phyloP scores from a whole-genome alignment of 2,329 filamentous ascomycete species.

The Bisporella sp. region DNA sequence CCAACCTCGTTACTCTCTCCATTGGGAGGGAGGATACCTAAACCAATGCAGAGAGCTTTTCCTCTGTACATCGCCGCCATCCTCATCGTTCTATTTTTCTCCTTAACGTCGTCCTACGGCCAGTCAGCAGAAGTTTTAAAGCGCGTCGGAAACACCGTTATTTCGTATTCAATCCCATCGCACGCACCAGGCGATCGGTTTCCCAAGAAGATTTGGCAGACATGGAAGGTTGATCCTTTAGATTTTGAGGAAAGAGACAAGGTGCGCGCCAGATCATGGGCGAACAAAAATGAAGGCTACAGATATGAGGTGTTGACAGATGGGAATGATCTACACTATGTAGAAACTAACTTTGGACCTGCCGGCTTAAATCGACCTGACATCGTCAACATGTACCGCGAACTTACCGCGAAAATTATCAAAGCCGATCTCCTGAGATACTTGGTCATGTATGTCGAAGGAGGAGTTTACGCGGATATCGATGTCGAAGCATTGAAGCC shows the following conservation, averaged over 20 bases:
- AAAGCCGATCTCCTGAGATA: conserved; percentile 61
- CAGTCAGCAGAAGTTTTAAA: conserved; percentile 6
- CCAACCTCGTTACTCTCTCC: not conserved
- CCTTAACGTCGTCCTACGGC: conserved; percentile 11
- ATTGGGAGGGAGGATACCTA: conserved; percentile 4
- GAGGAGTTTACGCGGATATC: conserved; percentile 49
- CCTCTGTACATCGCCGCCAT: conserved; percentile 20
- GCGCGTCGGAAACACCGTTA: not conserved
- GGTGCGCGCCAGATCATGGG: conserved; percentile 56
- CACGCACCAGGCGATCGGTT: conserved; percentile 31
- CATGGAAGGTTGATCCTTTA: conserved; percentile 65
- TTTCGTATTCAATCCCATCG: not conserved
- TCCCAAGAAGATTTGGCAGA: conserved; percentile 69
- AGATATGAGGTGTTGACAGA: conserved; percentile 48
- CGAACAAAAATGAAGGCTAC: conserved; percentile 56
- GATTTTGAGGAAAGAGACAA: conserved; percentile 59
- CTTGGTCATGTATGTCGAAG: conserved; percentile 55
- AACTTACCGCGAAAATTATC: conserved; percentile 56
- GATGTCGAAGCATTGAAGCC: conserved; percentile 50
- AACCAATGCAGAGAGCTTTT: conserved; percentile 19
- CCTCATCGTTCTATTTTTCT: conserved; percentile 18
- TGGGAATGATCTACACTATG: conserved; percentile 58
- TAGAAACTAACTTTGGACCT: conserved; percentile 61
- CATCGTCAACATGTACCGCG: conserved; percentile 54
- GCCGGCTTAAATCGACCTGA: conserved; percentile 59